phyloP scores from a whole-genome alignment of 2,329 filamentous ascomycete species.

The Colletotrichum incanum region DNA sequence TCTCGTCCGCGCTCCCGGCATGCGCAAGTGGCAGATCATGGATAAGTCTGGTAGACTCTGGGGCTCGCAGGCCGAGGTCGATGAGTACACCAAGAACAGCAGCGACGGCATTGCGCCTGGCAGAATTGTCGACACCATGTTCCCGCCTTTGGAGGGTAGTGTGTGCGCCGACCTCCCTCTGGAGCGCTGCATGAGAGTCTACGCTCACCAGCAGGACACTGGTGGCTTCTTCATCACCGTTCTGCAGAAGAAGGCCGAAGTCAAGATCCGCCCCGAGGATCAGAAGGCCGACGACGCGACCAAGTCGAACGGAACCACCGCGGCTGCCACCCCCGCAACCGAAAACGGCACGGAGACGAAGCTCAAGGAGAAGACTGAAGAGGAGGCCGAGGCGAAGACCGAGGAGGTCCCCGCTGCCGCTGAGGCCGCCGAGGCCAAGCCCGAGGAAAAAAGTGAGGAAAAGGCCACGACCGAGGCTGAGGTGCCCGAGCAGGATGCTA shows the following conservation, averaged over 20 bases:
- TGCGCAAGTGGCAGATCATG: constrained; percentile 91
- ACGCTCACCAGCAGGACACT: constrained; percentile 95
- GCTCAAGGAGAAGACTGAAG: constrained; percentile 29
- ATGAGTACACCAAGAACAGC: constrained; percentile 74
- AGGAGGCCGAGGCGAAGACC: constrained; percentile 39
- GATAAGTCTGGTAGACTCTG: constrained; percentile 87
- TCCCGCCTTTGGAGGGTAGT: constrained; percentile 73
- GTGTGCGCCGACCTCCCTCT: constrained; percentile 79
- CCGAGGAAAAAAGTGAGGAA: constrained; percentile 22
- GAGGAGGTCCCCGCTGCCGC: not conserved
- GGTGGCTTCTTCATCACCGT: constrained; percentile 98
- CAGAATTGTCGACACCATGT: constrained; percentile 86
- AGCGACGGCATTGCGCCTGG: constrained; percentile 74
- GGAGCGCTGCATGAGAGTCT: constrained; percentile 93
- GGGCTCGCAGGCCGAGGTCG: constrained; percentile 86
- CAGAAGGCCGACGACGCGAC: constrained; percentile 67
- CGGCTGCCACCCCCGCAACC: constrained; percentile 40
- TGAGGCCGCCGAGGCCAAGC: constrained; percentile 17
- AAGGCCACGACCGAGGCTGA: constrained; percentile 32
- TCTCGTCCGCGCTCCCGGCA: constrained; percentile 82
- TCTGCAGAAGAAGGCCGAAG: constrained; percentile 90
- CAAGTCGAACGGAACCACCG: constrained; percentile 40
- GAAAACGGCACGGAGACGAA: constrained; percentile 37
- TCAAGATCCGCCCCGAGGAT: constrained; percentile 75
- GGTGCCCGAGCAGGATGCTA: constrained; percentile 37